A percentile compares a stretch with the other conserved stretches of the same genome.
Evolutionary conservation across 2,329 filamentous ascomycete species (phyloP).

Genomic region (Aureobasidium sp.): DNA sequence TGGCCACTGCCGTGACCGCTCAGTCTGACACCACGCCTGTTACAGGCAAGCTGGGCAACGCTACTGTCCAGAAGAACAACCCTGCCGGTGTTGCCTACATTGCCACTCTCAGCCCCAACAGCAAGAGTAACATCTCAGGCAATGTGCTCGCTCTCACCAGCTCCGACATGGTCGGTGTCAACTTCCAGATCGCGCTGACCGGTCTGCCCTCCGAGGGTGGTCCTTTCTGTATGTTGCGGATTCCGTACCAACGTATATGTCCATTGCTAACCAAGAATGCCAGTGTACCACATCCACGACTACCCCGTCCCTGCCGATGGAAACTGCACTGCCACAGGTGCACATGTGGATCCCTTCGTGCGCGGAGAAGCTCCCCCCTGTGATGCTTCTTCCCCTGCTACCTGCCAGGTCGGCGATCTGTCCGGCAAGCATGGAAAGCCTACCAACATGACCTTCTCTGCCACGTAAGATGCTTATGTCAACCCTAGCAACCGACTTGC

Average conservation of each 20-base stretch:
- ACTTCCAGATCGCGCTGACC: conserved; percentile 34
- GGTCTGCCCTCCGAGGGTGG: conserved; percentile 37
- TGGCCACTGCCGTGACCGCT: conserved; percentile 14
- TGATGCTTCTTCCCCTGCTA: conserved; percentile 48
- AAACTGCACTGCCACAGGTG: conserved; percentile 63
- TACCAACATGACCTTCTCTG: conserved; percentile 23
- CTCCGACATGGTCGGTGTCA: conserved; percentile 33
- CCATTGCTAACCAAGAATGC: not conserved
- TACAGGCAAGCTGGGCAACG: conserved; percentile 20
- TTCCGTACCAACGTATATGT: not conserved
- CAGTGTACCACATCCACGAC: conserved; percentile 64
- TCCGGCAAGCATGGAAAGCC: conserved; percentile 66
- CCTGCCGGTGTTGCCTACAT: conserved; percentile 34
- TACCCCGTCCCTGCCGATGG: conserved; percentile 53
- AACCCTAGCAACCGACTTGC: not conserved
- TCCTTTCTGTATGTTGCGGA: conserved; percentile 33
- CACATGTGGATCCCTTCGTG: conserved; percentile 64
- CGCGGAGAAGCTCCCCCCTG: conserved; percentile 59
- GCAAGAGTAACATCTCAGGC: conserved; percentile 26
- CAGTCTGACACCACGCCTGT: conserved; percentile 16
- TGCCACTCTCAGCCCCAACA: conserved; percentile 31
- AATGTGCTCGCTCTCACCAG: conserved; percentile 29
- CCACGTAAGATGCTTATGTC: conserved; percentile 21
- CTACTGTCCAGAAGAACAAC: conserved; percentile 32
- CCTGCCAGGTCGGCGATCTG: conserved; percentile 71